These are phyloP conservation scores for Sanghuangporus baumii DNA, from an alignment of 1,284 basidiomycete species.

Conservation along the genomic window DNA sequence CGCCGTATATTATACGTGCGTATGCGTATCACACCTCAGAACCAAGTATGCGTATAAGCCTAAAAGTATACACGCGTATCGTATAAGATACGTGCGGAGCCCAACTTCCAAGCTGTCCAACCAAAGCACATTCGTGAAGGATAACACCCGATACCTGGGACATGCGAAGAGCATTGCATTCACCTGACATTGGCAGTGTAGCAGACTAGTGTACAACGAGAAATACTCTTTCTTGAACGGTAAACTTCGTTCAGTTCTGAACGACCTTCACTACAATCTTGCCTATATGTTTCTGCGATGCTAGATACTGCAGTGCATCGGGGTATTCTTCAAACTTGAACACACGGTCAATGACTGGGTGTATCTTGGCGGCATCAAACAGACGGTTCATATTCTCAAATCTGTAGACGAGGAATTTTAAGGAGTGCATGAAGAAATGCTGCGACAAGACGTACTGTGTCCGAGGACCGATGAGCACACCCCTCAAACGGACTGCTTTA, in stretches of 20 bases:
- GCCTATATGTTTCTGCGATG: constrained; percentile 39
- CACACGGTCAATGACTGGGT: constrained; percentile 44
- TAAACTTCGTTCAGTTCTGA: constrained; percentile 7
- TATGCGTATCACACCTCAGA: too few relatives aligned
- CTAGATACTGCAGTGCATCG: constrained; percentile 40
- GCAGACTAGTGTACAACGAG: too few relatives aligned
- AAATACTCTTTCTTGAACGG: too few relatives aligned
- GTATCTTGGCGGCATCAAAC: constrained; percentile 34
- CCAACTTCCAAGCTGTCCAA: too few relatives aligned
- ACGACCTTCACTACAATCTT: constrained; percentile 43
- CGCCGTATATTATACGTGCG: too few relatives aligned
- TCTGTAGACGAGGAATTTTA: constrained; percentile 22
- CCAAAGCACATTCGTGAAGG: too few relatives aligned
- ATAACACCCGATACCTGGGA: too few relatives aligned
- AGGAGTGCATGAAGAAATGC: background rate
- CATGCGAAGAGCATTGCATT: too few relatives aligned
- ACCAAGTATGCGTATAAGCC: too few relatives aligned
- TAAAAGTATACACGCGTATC: too few relatives aligned
- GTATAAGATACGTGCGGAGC: too few relatives aligned
- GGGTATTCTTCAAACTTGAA: constrained; percentile 43
- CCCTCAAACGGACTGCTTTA: constrained; percentile 26
- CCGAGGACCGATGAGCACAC: constrained; percentile 31
- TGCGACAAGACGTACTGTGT: constrained; percentile 26
- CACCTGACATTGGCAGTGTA: too few relatives aligned
- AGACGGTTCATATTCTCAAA: constrained; percentile 44